phyloP scores from a whole-genome alignment of 2,329 filamentous ascomycete genomes.

The Botrytis paeoniae region DNA sequence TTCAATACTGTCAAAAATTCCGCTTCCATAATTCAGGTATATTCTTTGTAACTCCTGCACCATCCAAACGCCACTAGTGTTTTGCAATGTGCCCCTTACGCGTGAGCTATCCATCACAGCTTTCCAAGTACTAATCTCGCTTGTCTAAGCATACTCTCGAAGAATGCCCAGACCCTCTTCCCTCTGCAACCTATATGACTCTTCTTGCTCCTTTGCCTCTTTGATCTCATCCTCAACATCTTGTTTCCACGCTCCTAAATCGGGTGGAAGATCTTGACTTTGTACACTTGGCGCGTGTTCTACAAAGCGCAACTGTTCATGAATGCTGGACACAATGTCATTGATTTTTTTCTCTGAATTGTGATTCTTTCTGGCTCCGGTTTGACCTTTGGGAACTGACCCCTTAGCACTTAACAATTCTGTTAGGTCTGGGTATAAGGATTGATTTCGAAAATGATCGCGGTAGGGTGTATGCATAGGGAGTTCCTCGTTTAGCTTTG shows the following conservation, averaged over 20 bases:
- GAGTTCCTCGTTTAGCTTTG: constrained; percentile 68
- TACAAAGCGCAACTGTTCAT: constrained; percentile 84
- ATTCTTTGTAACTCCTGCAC: neutral
- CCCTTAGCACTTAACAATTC: constrained; percentile 58
- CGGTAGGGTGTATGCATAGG: constrained; percentile 81
- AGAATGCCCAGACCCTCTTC: constrained; percentile 57
- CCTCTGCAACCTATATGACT: constrained; percentile 49
- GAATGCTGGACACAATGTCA: constrained; percentile 72
- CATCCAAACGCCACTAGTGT: constrained; percentile 12
- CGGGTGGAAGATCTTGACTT: constrained; percentile 74
- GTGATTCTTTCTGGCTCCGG: constrained; percentile 60
- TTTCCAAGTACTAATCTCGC: neutral
- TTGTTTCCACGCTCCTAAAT: constrained; percentile 65
- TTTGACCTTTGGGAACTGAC: neutral
- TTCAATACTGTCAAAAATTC: neutral
- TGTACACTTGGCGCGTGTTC: constrained; percentile 83
- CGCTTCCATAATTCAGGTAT: constrained; percentile 3
- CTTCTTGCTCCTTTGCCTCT: constrained; percentile 59
- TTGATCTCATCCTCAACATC: constrained; percentile 66
- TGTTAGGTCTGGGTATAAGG: constrained; percentile 82
- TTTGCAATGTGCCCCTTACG: neutral
- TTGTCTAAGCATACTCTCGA: constrained; percentile 46
- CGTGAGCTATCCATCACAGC: neutral
- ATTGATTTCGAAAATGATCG: constrained; percentile 83
- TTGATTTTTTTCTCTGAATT: constrained; percentile 74